These are phyloP conservation scores for Marasmius oreades DNA, from an alignment of 1,284 basidiomycete genomes.

Conservation along the genomic window DNA sequence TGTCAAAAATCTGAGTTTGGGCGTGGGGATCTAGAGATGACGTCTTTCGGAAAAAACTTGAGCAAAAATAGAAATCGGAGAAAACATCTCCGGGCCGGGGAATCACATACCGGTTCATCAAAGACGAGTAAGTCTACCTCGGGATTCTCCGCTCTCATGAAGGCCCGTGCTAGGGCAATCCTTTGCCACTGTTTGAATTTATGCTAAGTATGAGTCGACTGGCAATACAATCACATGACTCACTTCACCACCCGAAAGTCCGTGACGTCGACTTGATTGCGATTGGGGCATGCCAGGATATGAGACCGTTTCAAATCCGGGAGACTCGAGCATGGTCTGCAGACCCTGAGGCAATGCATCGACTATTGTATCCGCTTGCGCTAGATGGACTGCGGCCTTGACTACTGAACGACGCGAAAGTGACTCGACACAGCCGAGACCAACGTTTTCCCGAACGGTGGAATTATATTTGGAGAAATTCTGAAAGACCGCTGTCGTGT, in stretches of 20 bases:
- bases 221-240: constrained; percentile 18
- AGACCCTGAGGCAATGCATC: constrained; percentile 61
- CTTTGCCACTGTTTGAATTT: constrained; percentile 70
- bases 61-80: constrained; percentile 6
- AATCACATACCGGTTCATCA: constrained; percentile 68
- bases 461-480: constrained; percentile 76
- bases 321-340: constrained; percentile 61
- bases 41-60: constrained; percentile 40
- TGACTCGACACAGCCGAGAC: constrained; percentile 65
- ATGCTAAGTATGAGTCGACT: constrained; percentile 3
- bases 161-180: constrained; percentile 77
- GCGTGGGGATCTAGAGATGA: constrained; percentile 79
- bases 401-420: constrained; percentile 50
- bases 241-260: constrained; percentile 77
- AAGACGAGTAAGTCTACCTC: constrained; percentile 75
- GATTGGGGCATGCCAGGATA: constrained; percentile 32
- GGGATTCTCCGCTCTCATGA: constrained; percentile 75
- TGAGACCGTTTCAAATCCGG: constrained; percentile 50
- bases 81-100: neutral
- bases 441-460: constrained; percentile 74
- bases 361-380: constrained; percentile 62
- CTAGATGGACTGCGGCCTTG: constrained; percentile 57
- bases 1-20: constrained; percentile 75
- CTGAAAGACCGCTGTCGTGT: constrained; percentile 77
- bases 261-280: constrained; percentile 42